Evolutionary conservation across 1,284 basidiomycete species (phyloP), one percentile per base, ranked within the genome.

Genomic region (Tylopilus orsonianus): DNA sequence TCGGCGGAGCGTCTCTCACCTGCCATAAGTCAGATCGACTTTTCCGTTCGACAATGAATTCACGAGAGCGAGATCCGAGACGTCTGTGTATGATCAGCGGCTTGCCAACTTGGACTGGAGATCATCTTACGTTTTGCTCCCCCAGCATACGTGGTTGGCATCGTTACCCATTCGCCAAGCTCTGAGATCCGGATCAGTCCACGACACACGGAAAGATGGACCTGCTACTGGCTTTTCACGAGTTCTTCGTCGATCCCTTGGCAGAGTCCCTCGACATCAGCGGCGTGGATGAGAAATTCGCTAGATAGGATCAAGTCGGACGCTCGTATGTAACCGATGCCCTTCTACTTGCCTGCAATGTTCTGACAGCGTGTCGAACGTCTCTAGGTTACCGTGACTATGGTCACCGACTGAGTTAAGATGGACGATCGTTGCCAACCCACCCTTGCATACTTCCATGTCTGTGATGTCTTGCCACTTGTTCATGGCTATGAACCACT

Each of bases 401-500:
- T n/a, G 47, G 50, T 46, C 41, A 50, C 13, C 18, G 20, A 33
- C 20, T 40, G 22, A 14, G 26, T 41, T 35, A 27, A 12, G 44
- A 10, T 29, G 8, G 18, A 39, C 39, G 13, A 32, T 23, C 33
- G 9, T 37, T 29, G 22, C 14, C 38, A 36, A 40, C 55, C 5
- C 48, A 87, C 91, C 90, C 79, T 85, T 73, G 51, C 79, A 88
- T 16, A 99, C 90, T 61, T 90, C 86, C 85, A 93, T 93, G 61
- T 98, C 91, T 0, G 97, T 98, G 46, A 97, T 80, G 49, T 90
- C 88, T 68, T 97, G 95, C 97, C 97, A 99, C 62, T 94, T 92
- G 71, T 99, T 97, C 94, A 97, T 98, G 1, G 97, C 95, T 7
- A 99, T 90, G 30, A 94, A 77, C 97, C 97, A 99, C 55, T 75